Percentiles rank a stretch among this genome's conserved stretches.
These are phyloP conservation scores for Amaranthus cruentus DNA, from an alignment of 148 eudicot genomes.

Conservation along the genomic window DNA sequence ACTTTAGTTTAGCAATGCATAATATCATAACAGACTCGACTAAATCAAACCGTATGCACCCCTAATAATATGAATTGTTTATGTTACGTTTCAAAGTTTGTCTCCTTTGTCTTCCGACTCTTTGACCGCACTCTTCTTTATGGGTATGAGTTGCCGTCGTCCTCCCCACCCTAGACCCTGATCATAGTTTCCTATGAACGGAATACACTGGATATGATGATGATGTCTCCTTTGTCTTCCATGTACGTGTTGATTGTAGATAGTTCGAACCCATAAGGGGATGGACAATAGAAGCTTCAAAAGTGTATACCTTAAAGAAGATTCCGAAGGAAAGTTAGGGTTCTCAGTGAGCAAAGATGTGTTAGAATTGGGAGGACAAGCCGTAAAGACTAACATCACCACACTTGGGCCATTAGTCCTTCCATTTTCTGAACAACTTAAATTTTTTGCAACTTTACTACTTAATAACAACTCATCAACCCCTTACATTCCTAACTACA, in stretches of 20 bases:
- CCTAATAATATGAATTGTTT: too few relatives aligned
- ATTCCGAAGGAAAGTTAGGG: constrained; percentile 41
- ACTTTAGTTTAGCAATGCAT: too few relatives aligned
- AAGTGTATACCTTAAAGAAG: constrained; percentile 53
- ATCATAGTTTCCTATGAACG: too few relatives aligned
- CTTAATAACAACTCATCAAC: constrained; percentile 26
- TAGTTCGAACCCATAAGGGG: constrained; percentile 62
- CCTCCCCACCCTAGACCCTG: too few relatives aligned
- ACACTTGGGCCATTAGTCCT: constrained; percentile 55
- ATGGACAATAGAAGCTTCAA: constrained; percentile 55
- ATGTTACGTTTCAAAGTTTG: too few relatives aligned
- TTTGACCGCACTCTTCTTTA: too few relatives aligned
- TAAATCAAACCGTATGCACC: too few relatives aligned
- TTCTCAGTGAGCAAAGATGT: constrained; percentile 52
- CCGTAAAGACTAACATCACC: constrained; percentile 62
- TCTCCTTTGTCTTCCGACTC: too few relatives aligned
- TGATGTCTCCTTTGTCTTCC: neutral
- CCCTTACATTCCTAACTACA: constrained; percentile 63
- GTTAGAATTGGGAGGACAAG: constrained; percentile 54
- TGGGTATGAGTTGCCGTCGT: too few relatives aligned
- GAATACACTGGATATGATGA: too few relatives aligned
- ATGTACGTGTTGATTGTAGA: constrained; percentile 27
- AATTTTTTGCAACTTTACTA: constrained; percentile 47
- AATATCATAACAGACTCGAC: too few relatives aligned
- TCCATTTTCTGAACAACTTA: constrained; percentile 50